Base-by-base conservation (phyloP, 1,284 basidiomycete species). In the Fomitopsis betulina region DNA sequence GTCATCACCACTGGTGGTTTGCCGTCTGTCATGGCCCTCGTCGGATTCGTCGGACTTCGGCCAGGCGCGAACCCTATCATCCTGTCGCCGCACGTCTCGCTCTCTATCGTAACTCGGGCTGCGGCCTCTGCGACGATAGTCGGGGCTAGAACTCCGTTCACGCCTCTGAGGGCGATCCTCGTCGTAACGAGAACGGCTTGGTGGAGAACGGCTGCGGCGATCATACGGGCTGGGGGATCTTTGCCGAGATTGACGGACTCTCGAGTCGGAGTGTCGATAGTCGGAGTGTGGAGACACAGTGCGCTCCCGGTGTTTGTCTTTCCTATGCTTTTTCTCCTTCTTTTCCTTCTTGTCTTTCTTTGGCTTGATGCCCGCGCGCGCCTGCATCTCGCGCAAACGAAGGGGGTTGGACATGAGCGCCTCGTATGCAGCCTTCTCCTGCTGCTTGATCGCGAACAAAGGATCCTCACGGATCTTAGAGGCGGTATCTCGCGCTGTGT, bases 381-480 rank as follows among this genome's bases (percentile, higher is more conserved):
- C 87, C 71, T 88, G 90, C 78, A 93, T 79, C 75, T 91, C 89
- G 58, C 87, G 84, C 50, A 98, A 75, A 37, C 94, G 89, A 21
- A 95, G 85, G 15, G 97, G 97, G 66, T 98, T 96, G 57, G 91
- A 88, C 78, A 96, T 85, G 55, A 99, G 79, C 3, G 93, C 86
- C 65, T 97, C 86, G 64, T 95, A 91, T 7, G 94, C 91, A 7
- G 92, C 89, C 71, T 98, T 94, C 74, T 99, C 96, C 70, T 98
- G 96, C 72, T 94, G 91, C 75, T 98, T 98, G 77, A 99, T 99
- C 13, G 93, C 93, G 25, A 99, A 81, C 25, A 99, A 73, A 1
- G 96, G 96, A 69, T 99, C 96, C 72, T 98, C 96, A 42, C 96
- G 87, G 62, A 99, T 88, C 76, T 99, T 99, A 27, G 93, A 77